Evolutionary conservation across 2,329 filamentous ascomycete genomes (phyloP), one percentile per base, ranked within the genome.

Genomic region (Curvularia sp.): DNA sequence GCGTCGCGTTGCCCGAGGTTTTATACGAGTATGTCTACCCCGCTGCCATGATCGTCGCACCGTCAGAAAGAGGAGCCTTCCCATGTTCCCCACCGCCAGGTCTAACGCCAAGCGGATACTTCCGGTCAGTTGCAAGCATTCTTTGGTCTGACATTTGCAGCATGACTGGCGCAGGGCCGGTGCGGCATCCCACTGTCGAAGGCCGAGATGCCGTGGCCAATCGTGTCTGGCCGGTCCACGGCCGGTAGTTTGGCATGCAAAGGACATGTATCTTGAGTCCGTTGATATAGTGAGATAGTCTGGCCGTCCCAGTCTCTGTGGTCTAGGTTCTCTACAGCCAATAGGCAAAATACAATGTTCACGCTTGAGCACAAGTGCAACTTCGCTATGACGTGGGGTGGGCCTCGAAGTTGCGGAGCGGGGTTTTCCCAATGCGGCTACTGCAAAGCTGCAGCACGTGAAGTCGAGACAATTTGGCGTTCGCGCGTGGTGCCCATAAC

Each of bases 1-100:
- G 35, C 3, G 55, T 6, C 26, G 58, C 41, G 41, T 39, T 47
- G 31, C 18, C 31, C 35, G 12, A 30, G 53, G 26, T 57, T 70
- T 70, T 70, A 70, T 70, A 66, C 55, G 15, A 49, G 20, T 38
- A 38, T 13, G 31, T 26, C 55, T 70, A 70, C 68, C 68, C 68
- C 68, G 63, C 68, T 55, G 63, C 53, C 47, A 38, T 41, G 66
- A 66, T 65, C 44, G 43, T 12, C 46, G 26, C n/a, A 38, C 15
- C 15, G 35, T 64, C 62, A 38, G 49, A 8, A 20, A 22, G 38
- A 31, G 39, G 35, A 50, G 46, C 38, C 46, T 28, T 39, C 15
- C 18, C 42, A n/a, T 10, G 26, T 49, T 51, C 31, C 31, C 41
- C 42, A 58, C 41, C 41, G 33, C 47, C 31, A 48, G 35, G 20